Percentiles rank a stretch among this genome's conserved stretches.
phyloP scores from a whole-genome alignment of 2,329 filamentous ascomycete genomes.

The Passalora sequoiae region DNA sequence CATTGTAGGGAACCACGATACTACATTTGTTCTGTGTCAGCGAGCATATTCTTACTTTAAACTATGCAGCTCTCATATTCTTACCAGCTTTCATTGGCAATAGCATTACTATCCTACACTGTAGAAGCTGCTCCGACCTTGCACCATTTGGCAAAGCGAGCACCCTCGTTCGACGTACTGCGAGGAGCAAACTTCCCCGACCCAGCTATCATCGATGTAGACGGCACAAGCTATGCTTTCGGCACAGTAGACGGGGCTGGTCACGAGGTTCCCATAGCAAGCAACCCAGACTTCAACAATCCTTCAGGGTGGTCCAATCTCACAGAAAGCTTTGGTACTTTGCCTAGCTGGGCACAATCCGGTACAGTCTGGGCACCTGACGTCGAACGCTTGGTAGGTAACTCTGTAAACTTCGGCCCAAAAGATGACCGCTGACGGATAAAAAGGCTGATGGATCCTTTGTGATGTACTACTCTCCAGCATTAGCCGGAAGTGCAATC shows the following conservation, averaged over 20 bases:
- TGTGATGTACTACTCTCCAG: slow-evolving; percentile 26
- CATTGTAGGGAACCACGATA: neutral
- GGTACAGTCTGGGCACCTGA: slow-evolving; percentile 54
- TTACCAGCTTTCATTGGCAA: neutral
- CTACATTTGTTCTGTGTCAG: neutral
- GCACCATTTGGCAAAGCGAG: slow-evolving; percentile 6
- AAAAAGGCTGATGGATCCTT: slow-evolving; percentile 17
- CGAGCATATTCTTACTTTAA: neutral
- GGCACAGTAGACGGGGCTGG: slow-evolving; percentile 38
- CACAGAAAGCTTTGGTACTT: slow-evolving; percentile 44
- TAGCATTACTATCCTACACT: neutral
- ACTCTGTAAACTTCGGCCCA: too few species aligned
- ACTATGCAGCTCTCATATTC: slow-evolving; percentile 1
- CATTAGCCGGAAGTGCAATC: slow-evolving; percentile 16
- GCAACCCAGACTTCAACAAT: slow-evolving; percentile 42
- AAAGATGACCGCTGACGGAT: too few species aligned
- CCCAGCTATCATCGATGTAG: slow-evolving; percentile 46
- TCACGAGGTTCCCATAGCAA: slow-evolving; percentile 46
- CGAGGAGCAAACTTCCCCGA: slow-evolving; percentile 48
- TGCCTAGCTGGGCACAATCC: slow-evolving; percentile 13
- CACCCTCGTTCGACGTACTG: slow-evolving; percentile 14
- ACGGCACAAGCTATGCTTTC: slow-evolving; percentile 53
- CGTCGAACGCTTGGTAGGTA: slow-evolving; percentile 42
- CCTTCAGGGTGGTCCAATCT: slow-evolving; percentile 38
- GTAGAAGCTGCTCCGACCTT: neutral